Percentiles rank a stretch among this genome's conserved stretches.
These are phyloP conservation scores for Brettanomyces sp. DNA, from an alignment of 805 yeast genomes.

Conservation along the genomic window DNA sequence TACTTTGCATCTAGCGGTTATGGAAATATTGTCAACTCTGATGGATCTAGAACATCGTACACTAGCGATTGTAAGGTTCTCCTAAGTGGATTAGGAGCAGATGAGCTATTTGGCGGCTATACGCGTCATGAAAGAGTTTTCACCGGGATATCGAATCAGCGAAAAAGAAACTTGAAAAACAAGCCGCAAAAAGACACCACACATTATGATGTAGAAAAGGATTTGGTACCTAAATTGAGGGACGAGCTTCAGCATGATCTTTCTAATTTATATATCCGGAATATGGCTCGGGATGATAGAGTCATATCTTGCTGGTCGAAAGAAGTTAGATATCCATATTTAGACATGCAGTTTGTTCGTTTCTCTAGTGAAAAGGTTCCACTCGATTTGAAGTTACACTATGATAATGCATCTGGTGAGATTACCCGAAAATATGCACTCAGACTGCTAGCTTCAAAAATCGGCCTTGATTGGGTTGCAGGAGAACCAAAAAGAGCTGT, in stretches of 20 bases:
- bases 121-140: constrained; percentile 64
- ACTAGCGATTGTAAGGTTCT: constrained; percentile 56
- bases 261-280: constrained; percentile 63
- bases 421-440: constrained; percentile 43
- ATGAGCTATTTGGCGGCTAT: constrained; percentile 94
- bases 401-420: constrained; percentile 26
- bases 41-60: constrained; percentile 23
- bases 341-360: constrained; percentile 53
- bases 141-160: constrained; percentile 21
- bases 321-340: constrained; percentile 81
- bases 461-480: constrained; percentile 40
- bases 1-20: constrained; percentile 73
- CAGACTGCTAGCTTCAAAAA: constrained; percentile 46
- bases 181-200: constrained; percentile 13
- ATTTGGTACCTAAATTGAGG: constrained; percentile 33
- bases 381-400: constrained; percentile 34
- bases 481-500: constrained; percentile 86
- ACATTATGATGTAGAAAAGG: constrained; percentile 6
- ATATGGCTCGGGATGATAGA: constrained; percentile 86
- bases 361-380: constrained; percentile 40
- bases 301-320: constrained; percentile 81
- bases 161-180: constrained; percentile 11
- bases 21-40: constrained; percentile 21
- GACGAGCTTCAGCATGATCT: constrained; percentile 64
- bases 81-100: constrained; percentile 93